A percentile compares a stretch with the other conserved stretches of the same genome.
These are phyloP conservation scores for Fonsecaea multimorphosa DNA, from an alignment of 2,329 filamentous ascomycete genomes.

Conservation along the genomic window DNA sequence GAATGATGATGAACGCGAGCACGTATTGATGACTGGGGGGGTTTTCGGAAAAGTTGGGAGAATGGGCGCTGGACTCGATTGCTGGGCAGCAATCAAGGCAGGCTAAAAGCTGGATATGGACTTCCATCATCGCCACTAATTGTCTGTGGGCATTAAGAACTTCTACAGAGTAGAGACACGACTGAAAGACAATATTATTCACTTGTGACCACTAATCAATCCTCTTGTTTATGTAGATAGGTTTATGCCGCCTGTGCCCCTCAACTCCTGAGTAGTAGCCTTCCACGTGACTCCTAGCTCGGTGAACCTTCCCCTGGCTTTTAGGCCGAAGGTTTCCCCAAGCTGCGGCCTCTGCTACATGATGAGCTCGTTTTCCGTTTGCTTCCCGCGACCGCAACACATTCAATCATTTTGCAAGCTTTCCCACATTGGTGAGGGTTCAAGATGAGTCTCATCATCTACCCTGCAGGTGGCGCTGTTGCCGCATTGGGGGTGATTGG, in stretches of 20 bases:
- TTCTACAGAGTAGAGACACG: not conserved
- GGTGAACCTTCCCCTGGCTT: slow-evolving; percentile 25
- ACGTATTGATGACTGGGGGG: slow-evolving; percentile 11
- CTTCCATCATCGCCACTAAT: not conserved
- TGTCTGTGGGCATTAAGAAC: not conserved
- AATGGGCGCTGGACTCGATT: not conserved
- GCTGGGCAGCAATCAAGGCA: not conserved
- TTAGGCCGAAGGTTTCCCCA: not conserved
- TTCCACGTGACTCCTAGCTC: slow-evolving; percentile 26
- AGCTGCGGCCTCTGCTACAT: slow-evolving; percentile 33
- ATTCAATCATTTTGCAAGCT: not conserved
- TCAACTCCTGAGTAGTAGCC: not conserved
- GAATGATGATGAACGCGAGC: slow-evolving; percentile 25
- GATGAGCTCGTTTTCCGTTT: slow-evolving; percentile 10
- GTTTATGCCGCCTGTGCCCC: no score
- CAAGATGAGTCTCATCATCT: slow-evolving; percentile 71
- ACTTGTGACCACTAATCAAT: not conserved
- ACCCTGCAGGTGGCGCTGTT: slow-evolving; percentile 71
- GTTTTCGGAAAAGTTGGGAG: not conserved
- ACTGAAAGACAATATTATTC: no score
- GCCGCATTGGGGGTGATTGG: slow-evolving; percentile 75
- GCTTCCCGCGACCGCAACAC: slow-evolving; percentile 6
- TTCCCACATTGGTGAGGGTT: slow-evolving; percentile 10
- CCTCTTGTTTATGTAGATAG: no score
- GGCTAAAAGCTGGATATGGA: not conserved